Conservation (phyloP, 345 rosid genomes). For the Hibiscus tridactylites region DNA sequence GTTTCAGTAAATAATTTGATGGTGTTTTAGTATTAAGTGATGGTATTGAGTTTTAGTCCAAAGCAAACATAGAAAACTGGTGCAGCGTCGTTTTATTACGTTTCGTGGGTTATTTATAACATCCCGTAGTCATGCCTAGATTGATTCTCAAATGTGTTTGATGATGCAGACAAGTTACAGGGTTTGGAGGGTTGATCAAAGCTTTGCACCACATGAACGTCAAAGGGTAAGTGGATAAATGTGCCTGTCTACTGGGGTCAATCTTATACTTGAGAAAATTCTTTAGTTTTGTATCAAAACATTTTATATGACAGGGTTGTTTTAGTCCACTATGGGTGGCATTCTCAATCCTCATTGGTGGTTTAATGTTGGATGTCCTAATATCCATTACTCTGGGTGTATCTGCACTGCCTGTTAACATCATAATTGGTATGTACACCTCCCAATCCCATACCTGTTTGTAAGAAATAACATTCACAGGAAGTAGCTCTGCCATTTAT, state of each 20-base stretch:
- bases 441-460: not conserved
- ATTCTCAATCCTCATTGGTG: slow-evolving; percentile 76
- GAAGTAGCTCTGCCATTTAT: not conserved
- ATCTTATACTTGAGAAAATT: not conserved
- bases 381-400: slow-evolving; percentile 78
- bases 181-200: slow-evolving; percentile 80
- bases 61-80: not conserved
- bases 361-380: slow-evolving; percentile 72
- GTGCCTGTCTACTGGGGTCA: slow-evolving; percentile 1
- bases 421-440: slow-evolving; percentile 60
- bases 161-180: slow-evolving; percentile 54
- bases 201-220: slow-evolving; percentile 46
- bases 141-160: slow-evolving; percentile 6
- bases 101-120: not conserved
- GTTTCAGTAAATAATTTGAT: slow-evolving; percentile 1
- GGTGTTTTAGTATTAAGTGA: not conserved
- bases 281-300: not conserved
- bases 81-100: not conserved
- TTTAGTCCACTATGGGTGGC: slow-evolving; percentile 88
- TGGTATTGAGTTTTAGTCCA: not conserved
- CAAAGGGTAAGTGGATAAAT: slow-evolving; percentile 43
- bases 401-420: slow-evolving; percentile 78
- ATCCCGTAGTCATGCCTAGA: slow-evolving; percentile 2
- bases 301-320: slow-evolving; percentile 45
- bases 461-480: not conserved